phyloP scores from a whole-genome alignment of 2,329 filamentous ascomycete species.

The Pseudovirgaria hyperparasitica region DNA sequence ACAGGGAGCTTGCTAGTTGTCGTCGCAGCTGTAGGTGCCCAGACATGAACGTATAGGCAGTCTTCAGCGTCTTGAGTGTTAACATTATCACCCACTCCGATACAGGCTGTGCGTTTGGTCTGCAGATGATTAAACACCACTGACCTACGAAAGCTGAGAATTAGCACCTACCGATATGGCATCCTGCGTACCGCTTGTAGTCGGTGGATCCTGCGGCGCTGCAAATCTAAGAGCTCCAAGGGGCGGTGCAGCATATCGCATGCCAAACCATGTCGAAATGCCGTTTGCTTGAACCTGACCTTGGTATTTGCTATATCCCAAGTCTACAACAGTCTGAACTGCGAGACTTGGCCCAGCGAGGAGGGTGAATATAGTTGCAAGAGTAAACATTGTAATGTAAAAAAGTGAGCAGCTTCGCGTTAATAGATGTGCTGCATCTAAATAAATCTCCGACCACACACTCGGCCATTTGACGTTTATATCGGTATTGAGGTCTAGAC shows the following conservation, averaged over 20 bases:
- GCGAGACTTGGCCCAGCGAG: no score
- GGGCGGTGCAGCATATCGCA: slow-evolving; percentile 60
- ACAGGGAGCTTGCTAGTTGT: slow-evolving; percentile 21
- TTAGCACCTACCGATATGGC: slow-evolving; percentile 44
- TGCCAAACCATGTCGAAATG: slow-evolving; percentile 58
- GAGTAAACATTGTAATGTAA: no score
- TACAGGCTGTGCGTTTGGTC: no score
- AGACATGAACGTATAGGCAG: slow-evolving; percentile 27
- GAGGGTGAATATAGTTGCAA: no score
- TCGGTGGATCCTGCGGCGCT: slow-evolving; percentile 50
- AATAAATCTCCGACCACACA: no score
- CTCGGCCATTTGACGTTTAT: no score
- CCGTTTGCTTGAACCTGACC: slow-evolving; percentile 43
- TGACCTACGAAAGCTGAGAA: no score
- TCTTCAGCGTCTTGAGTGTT: slow-evolving; percentile 25
- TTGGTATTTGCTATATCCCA: slow-evolving; percentile 52
- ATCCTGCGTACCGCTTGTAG: slow-evolving; percentile 32
- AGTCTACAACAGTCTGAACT: slow-evolving; percentile 36
- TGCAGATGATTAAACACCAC: no score
- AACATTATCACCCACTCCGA: no score
- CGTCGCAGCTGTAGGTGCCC: slow-evolving; percentile 21
- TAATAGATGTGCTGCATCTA: no score
- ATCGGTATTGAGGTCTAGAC: no score
- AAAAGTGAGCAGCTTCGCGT: no score
- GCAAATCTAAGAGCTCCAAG: slow-evolving; percentile 52